Base-by-base conservation (phyloP, 2,329 filamentous ascomycete genomes). In the Periglandula ipomoeae region DNA sequence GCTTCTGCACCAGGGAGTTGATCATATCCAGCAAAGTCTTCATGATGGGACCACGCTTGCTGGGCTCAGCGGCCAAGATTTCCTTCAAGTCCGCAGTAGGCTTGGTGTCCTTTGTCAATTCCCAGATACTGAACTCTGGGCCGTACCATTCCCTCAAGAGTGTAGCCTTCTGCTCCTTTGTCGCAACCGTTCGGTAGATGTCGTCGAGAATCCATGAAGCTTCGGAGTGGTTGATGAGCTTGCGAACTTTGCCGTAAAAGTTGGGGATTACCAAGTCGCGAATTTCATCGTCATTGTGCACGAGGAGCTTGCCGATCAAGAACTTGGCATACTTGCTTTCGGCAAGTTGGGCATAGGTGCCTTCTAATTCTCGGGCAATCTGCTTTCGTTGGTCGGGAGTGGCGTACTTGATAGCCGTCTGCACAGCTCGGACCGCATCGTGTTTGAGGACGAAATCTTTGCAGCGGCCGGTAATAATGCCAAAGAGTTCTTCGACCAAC, bases 321-420 rank as follows among this genome's bases (percentile, higher is more conserved):
- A 97, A 98, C 70, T 98, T 98, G 60, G 91, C 91, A 63, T 98
- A 98, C 66, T 86, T 87, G 71, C 90, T 95, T 74, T 97, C 90
- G 3, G 90, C 89, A 56, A 98, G 73, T 57, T 87, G 80, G 39
- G 82, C 79, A 65, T 94, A 95, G 56, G 85, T 84, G 17, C 90
- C 89, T 66, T 87, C 82, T 49, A 98, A 76, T 67, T 98, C 93
- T 50, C 74, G 75, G 8, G 90, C 89, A 60, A 98, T 96, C 70
- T 84, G 81, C 67, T 84, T 87, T 61, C 88, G 80, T 70, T 96
- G 90, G 52, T 87, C 84, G 48, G 82, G 75, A 41, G 85, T 94
- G 43, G 89, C 86, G 69, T 98, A 98, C 69, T 98, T 98, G 69
- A 98, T 81, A 34, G 91, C 93, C 11, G 90, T 96, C 71, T 98